Percentiles rank a stretch among this genome's conserved stretches.
Evolutionary conservation across 371 early-diverging fungal species (phyloP).

Genomic region (Vavraia culicis): DNA sequence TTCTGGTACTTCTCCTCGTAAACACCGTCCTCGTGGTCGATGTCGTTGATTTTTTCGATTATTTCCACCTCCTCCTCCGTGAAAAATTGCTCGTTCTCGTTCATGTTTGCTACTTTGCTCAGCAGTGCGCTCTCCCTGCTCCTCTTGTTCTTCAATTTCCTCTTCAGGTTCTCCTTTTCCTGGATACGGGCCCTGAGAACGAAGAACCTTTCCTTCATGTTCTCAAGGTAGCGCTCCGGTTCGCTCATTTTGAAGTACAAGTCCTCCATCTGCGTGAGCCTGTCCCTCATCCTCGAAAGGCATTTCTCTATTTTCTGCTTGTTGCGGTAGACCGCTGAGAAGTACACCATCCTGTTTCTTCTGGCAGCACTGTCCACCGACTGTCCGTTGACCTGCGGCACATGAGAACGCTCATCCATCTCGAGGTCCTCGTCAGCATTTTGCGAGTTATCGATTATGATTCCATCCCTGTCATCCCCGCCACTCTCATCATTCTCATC

Average conservation of each 20-base stretch:
- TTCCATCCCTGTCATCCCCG: conserved; percentile 1
- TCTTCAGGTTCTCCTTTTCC: conserved; percentile 31
- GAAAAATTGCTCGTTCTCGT: background rate
- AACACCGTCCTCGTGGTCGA: conserved; percentile 30
- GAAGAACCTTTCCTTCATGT: conserved; percentile 29
- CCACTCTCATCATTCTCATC: background rate
- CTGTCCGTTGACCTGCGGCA: conserved; percentile 1
- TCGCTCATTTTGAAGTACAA: conserved; percentile 21
- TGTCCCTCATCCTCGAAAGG: conserved; percentile 16
- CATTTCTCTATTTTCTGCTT: conserved; percentile 33
- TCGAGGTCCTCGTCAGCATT: conserved; percentile 13
- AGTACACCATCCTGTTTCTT: conserved; percentile 31
- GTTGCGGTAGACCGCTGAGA: conserved; percentile 34
- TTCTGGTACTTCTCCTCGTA: conserved; percentile 23
- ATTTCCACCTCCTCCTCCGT: conserved; percentile 27
- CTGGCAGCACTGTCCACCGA: background rate
- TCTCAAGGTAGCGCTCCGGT: conserved; percentile 17
- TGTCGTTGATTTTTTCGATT: conserved; percentile 32
- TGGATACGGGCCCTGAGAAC: conserved; percentile 28
- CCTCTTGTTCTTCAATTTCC: conserved; percentile 39
- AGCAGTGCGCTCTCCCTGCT: conserved; percentile 33
- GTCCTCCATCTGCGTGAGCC: conserved; percentile 26
- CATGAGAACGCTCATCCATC: conserved; percentile 10
- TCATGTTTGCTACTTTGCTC: conserved; percentile 22
- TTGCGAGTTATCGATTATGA: conserved; percentile 12